Evolutionary conservation across 2,329 filamentous ascomycete genomes (phyloP).

Genomic region (Colletotrichum lentis): DNA sequence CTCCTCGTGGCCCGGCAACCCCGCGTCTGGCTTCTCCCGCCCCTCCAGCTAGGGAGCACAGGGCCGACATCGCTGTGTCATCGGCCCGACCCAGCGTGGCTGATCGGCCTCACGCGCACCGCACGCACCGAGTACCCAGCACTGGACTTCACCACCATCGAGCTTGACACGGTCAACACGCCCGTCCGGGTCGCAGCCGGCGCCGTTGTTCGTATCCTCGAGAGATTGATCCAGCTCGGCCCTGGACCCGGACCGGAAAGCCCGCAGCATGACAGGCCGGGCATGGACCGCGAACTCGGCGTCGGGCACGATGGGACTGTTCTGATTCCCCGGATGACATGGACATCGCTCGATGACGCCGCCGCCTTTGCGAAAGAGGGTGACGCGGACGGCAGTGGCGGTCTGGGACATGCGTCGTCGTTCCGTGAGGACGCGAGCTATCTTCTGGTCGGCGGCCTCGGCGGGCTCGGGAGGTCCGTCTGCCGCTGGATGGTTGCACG

Average conservation of each 20-base stretch:
- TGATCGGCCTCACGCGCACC: constrained; percentile 44
- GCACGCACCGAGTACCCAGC: constrained; percentile 43
- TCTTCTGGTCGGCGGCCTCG: constrained; percentile 59
- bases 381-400: background rate
- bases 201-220: background rate
- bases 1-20: background rate
- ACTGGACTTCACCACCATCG: constrained; percentile 44
- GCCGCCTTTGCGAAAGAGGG: background rate
- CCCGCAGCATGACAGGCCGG: background rate
- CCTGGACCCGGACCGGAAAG: background rate
- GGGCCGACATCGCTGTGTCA: background rate
- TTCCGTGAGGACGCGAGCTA: constrained; percentile 60
- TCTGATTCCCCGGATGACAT: background rate
- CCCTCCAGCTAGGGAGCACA: background rate
- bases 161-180: constrained; percentile 39
- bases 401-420: background rate
- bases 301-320: background rate
- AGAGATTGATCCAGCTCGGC: background rate
- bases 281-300: background rate
- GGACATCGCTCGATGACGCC: background rate
- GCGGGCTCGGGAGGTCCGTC: constrained; percentile 60
- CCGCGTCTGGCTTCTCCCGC: background rate
- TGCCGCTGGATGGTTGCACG: constrained; percentile 57
- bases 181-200: background rate
- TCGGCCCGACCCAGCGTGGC: constrained; percentile 41